Conservation (phyloP, 495 filamentous ascomycete species). For the Hyaloscypha variabilis region DNA sequence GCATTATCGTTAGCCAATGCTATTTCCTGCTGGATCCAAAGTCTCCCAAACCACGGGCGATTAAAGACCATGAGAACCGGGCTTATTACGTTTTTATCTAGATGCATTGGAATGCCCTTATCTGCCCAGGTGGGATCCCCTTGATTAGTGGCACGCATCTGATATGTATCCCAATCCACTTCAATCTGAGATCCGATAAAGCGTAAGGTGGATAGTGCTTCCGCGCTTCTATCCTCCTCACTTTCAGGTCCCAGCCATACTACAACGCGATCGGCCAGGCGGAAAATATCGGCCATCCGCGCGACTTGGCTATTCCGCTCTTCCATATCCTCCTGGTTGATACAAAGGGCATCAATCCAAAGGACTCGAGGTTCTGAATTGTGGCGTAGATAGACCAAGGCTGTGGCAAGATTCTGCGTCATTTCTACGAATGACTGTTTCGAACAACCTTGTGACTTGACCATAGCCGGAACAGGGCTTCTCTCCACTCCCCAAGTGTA, state of each 20-base stretch:
- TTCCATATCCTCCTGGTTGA: constrained; percentile 20
- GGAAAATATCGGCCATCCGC: constrained; percentile 16
- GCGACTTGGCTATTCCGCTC: constrained; percentile 18
- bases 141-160: too few species aligned
- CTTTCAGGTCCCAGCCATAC: constrained; percentile 7
- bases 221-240: background rate
- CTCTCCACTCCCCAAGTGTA: constrained; percentile 9
- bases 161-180: too few species aligned
- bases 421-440: background rate
- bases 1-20: too few species aligned
- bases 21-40: too few species aligned
- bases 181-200: too few species aligned
- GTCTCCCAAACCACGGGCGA: too few species aligned
- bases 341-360: constrained; percentile 21
- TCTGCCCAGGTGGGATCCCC: too few species aligned
- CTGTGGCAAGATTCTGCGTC: background rate
- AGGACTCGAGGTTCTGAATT: background rate
- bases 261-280: background rate
- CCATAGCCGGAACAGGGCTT: background rate
- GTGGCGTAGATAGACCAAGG: background rate
- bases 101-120: too few species aligned
- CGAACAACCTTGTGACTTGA: background rate
- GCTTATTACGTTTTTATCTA: too few species aligned
- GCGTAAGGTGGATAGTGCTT: too few species aligned
- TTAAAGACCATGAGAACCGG: too few species aligned